phyloP scores from a whole-genome alignment of 192 early-diverging fungal genomes.

The Coemansia sp. region DNA sequence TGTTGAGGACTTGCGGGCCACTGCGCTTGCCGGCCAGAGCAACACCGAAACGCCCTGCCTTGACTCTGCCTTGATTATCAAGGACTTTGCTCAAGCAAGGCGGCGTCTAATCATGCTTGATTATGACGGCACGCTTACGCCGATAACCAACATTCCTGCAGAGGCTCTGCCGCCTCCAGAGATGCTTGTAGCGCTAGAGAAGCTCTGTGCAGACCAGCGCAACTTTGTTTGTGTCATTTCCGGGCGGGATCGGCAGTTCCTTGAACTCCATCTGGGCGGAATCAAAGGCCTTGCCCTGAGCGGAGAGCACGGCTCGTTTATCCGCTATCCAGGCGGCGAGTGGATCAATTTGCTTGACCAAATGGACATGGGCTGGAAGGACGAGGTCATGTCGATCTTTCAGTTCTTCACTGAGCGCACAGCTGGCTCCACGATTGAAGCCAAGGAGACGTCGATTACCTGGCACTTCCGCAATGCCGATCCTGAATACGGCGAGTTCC shows the following conservation, averaged over 20 bases:
- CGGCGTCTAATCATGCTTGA: slow-evolving; percentile 90
- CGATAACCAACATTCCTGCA: slow-evolving; percentile 80
- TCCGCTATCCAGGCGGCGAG: slow-evolving; percentile 77
- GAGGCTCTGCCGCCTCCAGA: slow-evolving; percentile 77
- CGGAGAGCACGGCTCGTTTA: slow-evolving; percentile 95
- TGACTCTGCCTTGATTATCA: slow-evolving; percentile 26
- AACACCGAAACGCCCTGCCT: slow-evolving; percentile 32
- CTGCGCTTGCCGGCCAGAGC: slow-evolving; percentile 44
- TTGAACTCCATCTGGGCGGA: slow-evolving; percentile 82
- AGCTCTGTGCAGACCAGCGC: slow-evolving; percentile 69
- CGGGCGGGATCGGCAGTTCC: slow-evolving; percentile 80
- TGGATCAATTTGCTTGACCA: slow-evolving; percentile 74
- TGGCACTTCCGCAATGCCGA: slow-evolving; percentile 98
- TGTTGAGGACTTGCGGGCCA: slow-evolving; percentile 69
- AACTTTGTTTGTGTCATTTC: slow-evolving; percentile 92
- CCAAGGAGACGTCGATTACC: slow-evolving; percentile 89
- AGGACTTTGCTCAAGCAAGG: slow-evolving; percentile 50
- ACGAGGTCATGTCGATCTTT: slow-evolving; percentile 90
- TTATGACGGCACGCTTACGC: slow-evolving; percentile 96
- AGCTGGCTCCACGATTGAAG: slow-evolving; percentile 88
- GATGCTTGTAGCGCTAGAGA: slow-evolving; percentile 75
- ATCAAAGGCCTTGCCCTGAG: slow-evolving; percentile 78
- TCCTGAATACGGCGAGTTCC: slow-evolving; percentile 92
- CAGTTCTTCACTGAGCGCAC: slow-evolving; percentile 95
- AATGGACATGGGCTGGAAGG: slow-evolving; percentile 90